These are phyloP conservation scores for Lantana camara DNA, from an alignment of 257 asterid species.

Conservation along the genomic window DNA sequence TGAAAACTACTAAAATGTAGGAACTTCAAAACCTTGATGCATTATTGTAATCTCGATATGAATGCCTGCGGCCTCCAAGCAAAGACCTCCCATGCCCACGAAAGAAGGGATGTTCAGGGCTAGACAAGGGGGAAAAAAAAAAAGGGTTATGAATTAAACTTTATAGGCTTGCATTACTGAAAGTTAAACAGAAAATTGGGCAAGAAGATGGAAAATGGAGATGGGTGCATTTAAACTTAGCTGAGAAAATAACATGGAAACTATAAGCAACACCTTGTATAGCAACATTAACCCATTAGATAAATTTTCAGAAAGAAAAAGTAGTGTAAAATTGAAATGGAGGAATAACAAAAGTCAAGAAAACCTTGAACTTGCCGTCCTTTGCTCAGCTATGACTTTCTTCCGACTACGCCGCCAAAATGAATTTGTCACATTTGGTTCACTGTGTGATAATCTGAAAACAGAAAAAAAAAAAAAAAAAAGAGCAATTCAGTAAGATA, in stretches of 20 bases:
- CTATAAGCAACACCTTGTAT: not conserved
- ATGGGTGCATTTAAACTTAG: not conserved
- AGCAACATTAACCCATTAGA: not conserved
- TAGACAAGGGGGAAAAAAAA: slow-evolving; percentile 31
- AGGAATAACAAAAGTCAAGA: slow-evolving; percentile 19
- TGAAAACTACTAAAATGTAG: slow-evolving; percentile 21
- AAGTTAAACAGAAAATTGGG: not conserved
- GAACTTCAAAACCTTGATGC: slow-evolving; percentile 63
- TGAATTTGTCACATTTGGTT: slow-evolving; percentile 69
- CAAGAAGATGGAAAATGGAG: not conserved
- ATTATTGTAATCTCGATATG: slow-evolving; percentile 49
- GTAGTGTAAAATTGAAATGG: too few species aligned
- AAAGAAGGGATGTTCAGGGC: slow-evolving; percentile 81
- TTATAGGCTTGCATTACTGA: not conserved
- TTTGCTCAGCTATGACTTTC: slow-evolving; percentile 68
- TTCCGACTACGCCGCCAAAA: slow-evolving; percentile 74
- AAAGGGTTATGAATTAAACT: not conserved
- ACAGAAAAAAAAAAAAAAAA: too few species aligned
- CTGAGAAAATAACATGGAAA: not conserved
- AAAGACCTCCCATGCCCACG: slow-evolving; percentile 85
- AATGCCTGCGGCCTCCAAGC: slow-evolving; percentile 74
- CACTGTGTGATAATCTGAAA: slow-evolving; percentile 73
- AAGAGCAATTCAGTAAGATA: slow-evolving; percentile 25
- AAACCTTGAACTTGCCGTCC: slow-evolving; percentile 76
- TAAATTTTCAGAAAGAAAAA: not conserved